phyloP scores from a whole-genome alignment of 2,329 filamentous ascomycete species.

The Domatiomyces globalis region DNA sequence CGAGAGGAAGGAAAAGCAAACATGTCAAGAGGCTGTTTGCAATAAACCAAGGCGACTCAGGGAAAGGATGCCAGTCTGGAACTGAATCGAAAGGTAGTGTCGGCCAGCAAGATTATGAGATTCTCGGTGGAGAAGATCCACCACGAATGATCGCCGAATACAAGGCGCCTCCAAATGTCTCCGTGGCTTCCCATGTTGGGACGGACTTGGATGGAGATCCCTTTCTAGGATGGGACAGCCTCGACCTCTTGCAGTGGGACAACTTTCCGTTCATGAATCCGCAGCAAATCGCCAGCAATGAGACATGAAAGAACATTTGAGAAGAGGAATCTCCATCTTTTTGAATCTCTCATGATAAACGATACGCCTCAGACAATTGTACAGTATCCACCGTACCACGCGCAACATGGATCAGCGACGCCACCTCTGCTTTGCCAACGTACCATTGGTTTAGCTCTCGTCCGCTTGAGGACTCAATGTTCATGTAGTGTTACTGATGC shows the following conservation, averaged over 20 bases:
- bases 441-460: neutral
- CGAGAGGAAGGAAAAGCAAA: neutral
- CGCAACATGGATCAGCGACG: too few species aligned
- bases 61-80: too few species aligned
- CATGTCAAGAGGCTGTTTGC: neutral
- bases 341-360: neutral
- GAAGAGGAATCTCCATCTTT: conserved; percentile 7
- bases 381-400: too few species aligned
- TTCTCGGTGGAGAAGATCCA: neutral
- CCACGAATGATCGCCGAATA: neutral
- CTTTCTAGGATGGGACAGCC: neutral
- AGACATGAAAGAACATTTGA: neutral
- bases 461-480: too few species aligned
- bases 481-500: too few species aligned
- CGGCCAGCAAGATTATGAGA: neutral
- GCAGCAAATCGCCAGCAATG: neutral
- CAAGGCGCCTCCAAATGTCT: neutral
- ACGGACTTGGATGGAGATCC: neutral
- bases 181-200: neutral
- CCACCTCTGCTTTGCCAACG: too few species aligned
- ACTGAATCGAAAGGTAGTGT: neutral
- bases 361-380: neutral
- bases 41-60: neutral
- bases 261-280: neutral
- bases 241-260: neutral